Conservation (phyloP, 345 rosid genomes). For the Eucalyptus regnans region DNA sequence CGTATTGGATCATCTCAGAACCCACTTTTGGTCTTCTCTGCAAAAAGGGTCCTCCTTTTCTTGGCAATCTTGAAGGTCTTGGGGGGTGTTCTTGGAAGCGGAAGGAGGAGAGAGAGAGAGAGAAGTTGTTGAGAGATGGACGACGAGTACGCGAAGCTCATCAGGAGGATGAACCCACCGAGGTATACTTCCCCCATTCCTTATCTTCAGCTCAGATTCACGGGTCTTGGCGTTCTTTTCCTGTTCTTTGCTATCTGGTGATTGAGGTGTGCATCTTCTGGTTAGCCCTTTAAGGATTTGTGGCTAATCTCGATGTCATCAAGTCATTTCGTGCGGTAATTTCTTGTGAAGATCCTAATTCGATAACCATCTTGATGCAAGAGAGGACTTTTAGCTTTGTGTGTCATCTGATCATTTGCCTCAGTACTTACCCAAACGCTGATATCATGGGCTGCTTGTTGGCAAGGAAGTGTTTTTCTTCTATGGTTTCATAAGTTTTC, state of each 20-base stretch:
- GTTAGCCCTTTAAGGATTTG: not conserved
- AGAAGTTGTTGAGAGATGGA: constrained; percentile 19
- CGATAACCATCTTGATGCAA: not conserved
- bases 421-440: not conserved
- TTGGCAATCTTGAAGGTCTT: not conserved
- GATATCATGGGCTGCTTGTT: not conserved
- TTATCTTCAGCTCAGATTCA: not conserved
- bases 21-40: not conserved
- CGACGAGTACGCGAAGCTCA: constrained; percentile 39
- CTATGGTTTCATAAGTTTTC: not conserved
- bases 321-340: not conserved
- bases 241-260: not conserved
- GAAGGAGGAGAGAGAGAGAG: constrained; percentile 17
- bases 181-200: constrained; percentile 1
- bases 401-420: not conserved
- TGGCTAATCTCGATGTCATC: not conserved
- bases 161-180: constrained; percentile 38
- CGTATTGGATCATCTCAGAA: not conserved
- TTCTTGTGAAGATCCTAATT: not conserved
- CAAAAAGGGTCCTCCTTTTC: not conserved
- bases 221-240: not conserved
- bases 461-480: not conserved
- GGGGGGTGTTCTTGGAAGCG: not conserved
- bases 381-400: not conserved
- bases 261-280: not conserved